Percentiles rank a stretch among this genome's conserved stretches.
These are phyloP conservation scores for Diplodia intermedia DNA, from an alignment of 2,329 filamentous ascomycete species.

Conservation along the genomic window DNA sequence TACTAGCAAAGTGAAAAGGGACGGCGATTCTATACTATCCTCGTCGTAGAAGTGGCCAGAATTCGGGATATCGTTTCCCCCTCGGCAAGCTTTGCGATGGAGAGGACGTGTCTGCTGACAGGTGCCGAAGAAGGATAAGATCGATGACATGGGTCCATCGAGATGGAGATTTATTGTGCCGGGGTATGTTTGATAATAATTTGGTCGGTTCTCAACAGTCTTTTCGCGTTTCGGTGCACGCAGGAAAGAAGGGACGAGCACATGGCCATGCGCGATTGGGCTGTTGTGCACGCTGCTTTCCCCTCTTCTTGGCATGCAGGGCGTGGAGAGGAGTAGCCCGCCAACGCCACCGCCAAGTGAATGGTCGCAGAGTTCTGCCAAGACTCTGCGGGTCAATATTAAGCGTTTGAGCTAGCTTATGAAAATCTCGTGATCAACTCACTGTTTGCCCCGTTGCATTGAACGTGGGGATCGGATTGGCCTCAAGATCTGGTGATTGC, in stretches of 20 bases:
- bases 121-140: constrained; percentile 1
- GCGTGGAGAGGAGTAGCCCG: not conserved
- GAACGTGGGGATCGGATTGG: not conserved
- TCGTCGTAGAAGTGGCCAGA: not conserved
- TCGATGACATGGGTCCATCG: not conserved
- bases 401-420: not conserved
- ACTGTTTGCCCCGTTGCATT: not conserved
- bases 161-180: not conserved
- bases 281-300: not conserved
- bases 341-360: constrained; percentile 6
- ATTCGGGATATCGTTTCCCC: not conserved
- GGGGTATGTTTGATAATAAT: not conserved
- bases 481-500: not conserved
- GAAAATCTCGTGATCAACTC: not conserved
- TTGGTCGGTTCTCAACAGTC: not conserved
- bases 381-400: not conserved
- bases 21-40: not conserved
- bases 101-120: constrained; percentile 14
- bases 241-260: not conserved
- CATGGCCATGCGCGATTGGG: not conserved
- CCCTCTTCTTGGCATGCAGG: constrained; percentile 19
- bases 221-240: not conserved
- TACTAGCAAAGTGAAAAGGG: not conserved
- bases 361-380: not conserved
- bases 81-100: not conserved